A percentile compares a stretch with the other conserved stretches of the same genome.
These are phyloP conservation scores for Clonostachys rosea DNA, from an alignment of 2,329 filamentous ascomycete species.

Conservation along the genomic window DNA sequence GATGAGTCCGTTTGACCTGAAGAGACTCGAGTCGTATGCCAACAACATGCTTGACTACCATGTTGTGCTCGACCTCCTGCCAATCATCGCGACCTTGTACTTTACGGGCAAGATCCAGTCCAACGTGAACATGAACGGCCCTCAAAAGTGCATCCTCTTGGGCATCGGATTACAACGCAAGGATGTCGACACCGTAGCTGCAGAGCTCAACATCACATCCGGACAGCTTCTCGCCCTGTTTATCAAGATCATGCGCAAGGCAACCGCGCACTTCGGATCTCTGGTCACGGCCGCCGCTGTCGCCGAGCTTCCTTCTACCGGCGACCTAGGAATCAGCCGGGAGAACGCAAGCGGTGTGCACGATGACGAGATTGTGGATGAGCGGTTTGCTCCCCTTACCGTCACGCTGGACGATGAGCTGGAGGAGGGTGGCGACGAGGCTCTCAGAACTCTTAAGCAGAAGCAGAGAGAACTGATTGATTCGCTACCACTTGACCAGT, in stretches of 20 bases:
- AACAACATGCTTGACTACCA: conserved; percentile 98
- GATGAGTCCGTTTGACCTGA: conserved; percentile 89
- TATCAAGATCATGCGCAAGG: conserved; percentile 89
- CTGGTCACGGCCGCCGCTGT: conserved; percentile 72
- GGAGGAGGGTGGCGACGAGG: conserved; percentile 75
- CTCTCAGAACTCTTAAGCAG: conserved; percentile 64
- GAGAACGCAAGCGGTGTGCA: conserved; percentile 60
- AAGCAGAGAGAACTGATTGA: conserved; percentile 88
- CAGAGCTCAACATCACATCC: conserved; percentile 67
- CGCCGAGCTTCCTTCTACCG: conserved; percentile 56
- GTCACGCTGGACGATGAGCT: conserved; percentile 75
- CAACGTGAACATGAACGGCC: conserved; percentile 67
- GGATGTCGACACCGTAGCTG: conserved; percentile 73
- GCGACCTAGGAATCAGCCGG: conserved; percentile 52
- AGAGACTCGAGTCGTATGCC: conserved; percentile 90
- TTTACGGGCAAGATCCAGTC: conserved; percentile 72
- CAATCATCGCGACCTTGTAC: conserved; percentile 75
- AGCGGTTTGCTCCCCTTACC: conserved; percentile 66
- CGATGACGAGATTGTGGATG: conserved; percentile 63
- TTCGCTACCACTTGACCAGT: conserved; percentile 77
- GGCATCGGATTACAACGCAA: conserved; percentile 89
- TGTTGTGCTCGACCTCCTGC: conserved; percentile 90
- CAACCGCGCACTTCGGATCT: conserved; percentile 71
- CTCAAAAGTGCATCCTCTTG: conserved; percentile 85
- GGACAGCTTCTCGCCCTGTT: conserved; percentile 93